Conservation (phyloP, 2,329 filamentous ascomycete species). For the Trichoderma sp. region DNA sequence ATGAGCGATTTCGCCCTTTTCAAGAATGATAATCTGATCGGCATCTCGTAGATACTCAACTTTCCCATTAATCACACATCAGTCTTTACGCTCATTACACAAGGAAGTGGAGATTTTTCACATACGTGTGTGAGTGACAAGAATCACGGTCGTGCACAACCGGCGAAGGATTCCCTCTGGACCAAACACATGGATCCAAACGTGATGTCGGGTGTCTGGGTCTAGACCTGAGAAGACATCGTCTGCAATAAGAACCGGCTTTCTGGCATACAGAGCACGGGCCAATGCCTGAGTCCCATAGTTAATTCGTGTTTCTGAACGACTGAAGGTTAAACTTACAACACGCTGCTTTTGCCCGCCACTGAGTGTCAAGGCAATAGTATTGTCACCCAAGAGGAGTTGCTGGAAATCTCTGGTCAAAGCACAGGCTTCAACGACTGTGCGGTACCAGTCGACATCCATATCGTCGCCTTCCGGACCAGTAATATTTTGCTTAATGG, state of each 20-base stretch:
- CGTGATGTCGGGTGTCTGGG: neutral
- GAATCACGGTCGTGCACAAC: neutral
- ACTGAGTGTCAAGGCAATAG: slow-evolving; percentile 23
- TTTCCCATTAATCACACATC: neutral
- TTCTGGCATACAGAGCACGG: neutral
- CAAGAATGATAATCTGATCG: neutral
- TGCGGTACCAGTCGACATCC: slow-evolving; percentile 17
- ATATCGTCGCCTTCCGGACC: neutral
- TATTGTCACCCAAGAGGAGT: slow-evolving; percentile 1
- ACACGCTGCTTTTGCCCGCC: slow-evolving; percentile 28
- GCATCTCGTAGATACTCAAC: neutral
- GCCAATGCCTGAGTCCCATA: neutral
- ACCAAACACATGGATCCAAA: slow-evolving; percentile 1
- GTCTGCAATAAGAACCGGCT: neutral
- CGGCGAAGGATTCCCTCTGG: neutral
- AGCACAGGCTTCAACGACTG: neutral
- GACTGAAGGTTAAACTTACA: slow-evolving; percentile 1
- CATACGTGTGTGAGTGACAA: neutral
- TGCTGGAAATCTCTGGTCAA: neutral
- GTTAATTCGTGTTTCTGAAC: neutral
- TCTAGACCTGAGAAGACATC: neutral
- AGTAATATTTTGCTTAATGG: neutral
- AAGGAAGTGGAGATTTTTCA: neutral
- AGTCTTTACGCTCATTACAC: neutral
- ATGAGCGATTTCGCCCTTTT: neutral